phyloP scores from a whole-genome alignment of 345 rosid genomes.

The Eucalyptus pauciflora region DNA sequence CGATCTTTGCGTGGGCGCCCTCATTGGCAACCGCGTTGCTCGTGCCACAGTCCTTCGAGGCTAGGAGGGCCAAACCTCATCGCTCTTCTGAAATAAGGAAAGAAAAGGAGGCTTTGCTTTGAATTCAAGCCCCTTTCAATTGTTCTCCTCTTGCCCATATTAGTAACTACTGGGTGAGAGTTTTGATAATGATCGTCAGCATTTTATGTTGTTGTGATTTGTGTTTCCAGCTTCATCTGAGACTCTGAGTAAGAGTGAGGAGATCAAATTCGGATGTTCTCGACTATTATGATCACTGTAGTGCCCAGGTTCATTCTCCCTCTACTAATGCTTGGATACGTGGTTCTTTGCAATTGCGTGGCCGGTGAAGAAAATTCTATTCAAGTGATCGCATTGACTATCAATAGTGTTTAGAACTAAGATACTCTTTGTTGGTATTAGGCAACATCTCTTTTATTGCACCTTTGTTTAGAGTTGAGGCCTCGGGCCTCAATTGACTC shows the following conservation, averaged over 20 bases:
- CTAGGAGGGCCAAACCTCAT: constrained; percentile 52
- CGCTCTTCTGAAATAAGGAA: not conserved
- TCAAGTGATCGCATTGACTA: not conserved
- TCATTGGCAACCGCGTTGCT: constrained; percentile 85
- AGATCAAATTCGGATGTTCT: not conserved
- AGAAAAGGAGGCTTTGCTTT: not conserved
- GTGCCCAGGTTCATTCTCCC: not conserved
- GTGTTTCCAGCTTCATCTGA: not conserved
- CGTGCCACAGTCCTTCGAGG: constrained; percentile 80
- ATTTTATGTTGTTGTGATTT: not conserved
- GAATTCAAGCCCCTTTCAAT: not conserved
- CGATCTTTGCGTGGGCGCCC: constrained; percentile 94
- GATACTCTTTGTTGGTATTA: not conserved
- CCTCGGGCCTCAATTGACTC: not conserved
- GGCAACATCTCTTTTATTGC: not conserved
- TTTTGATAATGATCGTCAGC: not conserved
- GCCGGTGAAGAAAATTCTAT: not conserved
- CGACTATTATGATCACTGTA: not conserved
- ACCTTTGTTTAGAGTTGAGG: not conserved
- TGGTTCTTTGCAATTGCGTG: not conserved
- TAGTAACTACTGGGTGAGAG: not conserved
- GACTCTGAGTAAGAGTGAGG: not conserved
- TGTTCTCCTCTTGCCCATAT: not conserved
- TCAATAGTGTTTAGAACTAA: not conserved
- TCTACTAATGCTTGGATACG: not conserved